Conservation (phyloP, 2,329 filamentous ascomycete genomes). For the Aureobasidium sp. region DNA sequence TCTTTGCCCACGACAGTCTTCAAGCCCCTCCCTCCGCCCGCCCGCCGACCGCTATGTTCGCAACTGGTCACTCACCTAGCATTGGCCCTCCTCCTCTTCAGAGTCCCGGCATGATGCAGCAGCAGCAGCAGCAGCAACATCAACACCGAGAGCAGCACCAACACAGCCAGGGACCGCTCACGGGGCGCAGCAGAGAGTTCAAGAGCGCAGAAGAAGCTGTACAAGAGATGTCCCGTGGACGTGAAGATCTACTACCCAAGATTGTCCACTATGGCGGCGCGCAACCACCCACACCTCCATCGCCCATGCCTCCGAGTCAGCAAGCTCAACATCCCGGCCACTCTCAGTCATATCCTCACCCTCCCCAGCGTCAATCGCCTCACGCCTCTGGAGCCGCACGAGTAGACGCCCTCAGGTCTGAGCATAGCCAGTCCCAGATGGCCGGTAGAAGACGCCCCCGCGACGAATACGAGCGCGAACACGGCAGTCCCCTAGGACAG, state of each 20-base stretch:
- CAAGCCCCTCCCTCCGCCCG: conserved; percentile 20
- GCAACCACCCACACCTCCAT: conserved; percentile 86
- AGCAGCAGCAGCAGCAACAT: conserved; percentile 19
- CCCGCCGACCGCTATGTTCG: conserved; percentile 28
- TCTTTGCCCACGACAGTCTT: conserved; percentile 74
- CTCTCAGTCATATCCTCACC: conserved; percentile 15
- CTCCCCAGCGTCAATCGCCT: conserved; percentile 15
- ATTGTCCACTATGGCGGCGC: conserved; percentile 93
- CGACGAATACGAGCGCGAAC: conserved; percentile 85
- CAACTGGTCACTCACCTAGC: conserved; percentile 30
- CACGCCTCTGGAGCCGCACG: conserved; percentile 19
- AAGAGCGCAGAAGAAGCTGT: conserved; percentile 94
- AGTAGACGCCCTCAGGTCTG: conserved; percentile 9
- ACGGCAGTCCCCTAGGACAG: conserved; percentile 75
- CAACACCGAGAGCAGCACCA: conserved; percentile 31
- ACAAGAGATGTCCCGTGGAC: conserved; percentile 79
- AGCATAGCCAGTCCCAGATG: conserved; percentile 22
- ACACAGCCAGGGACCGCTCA: conserved; percentile 43
- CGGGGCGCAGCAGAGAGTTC: conserved; percentile 68
- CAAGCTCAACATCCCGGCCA: conserved; percentile 13
- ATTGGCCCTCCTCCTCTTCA: conserved; percentile 61
- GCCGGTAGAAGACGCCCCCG: conserved; percentile 65
- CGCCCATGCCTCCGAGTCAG: conserved; percentile 51
- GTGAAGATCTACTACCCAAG: conserved; percentile 84
- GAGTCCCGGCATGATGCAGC: conserved; percentile 65